Conservation (phyloP, 306 rosid species). For the Cucurbita argyrosperma region DNA sequence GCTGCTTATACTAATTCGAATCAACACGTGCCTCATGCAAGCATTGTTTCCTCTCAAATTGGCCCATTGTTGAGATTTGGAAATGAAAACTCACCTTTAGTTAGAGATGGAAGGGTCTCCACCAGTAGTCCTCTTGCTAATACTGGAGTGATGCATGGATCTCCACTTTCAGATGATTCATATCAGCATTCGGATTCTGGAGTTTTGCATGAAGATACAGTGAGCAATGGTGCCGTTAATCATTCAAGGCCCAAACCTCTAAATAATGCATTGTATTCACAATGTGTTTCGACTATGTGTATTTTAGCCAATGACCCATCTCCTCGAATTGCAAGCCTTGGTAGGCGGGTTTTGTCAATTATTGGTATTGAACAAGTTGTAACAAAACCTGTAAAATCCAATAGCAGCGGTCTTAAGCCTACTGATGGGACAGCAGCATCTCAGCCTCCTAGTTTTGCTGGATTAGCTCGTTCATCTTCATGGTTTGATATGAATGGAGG, state of each 20-base stretch:
- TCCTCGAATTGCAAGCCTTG: conserved; percentile 79
- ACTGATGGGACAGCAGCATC: conserved; percentile 34
- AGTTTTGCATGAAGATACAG: conserved; percentile 56
- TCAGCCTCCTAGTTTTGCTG: conserved; percentile 34
- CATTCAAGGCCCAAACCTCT: conserved; percentile 51
- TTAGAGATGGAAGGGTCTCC: conserved; percentile 68
- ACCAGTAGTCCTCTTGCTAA: conserved; percentile 79
- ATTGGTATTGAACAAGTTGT: conserved; percentile 91
- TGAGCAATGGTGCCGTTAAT: conserved; percentile 64
- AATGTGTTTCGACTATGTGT: conserved; percentile 80
- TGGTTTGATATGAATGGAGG: conserved; percentile 99
- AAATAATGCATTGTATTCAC: conserved; percentile 61
- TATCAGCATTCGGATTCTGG: conserved; percentile 97
- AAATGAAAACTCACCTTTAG: conserved; percentile 41
- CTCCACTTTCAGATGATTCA: conserved; percentile 82
- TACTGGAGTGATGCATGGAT: conserved; percentile 85
- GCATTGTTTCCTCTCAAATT: conserved; percentile 65
- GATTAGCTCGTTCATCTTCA: conserved; percentile 82
- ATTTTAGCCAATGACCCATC: conserved; percentile 95
- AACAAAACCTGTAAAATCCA: conserved; percentile 53
- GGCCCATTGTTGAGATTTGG: conserved; percentile 73
- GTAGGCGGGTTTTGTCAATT: conserved; percentile 74
- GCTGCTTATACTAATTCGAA: conserved; percentile 34
- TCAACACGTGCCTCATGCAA: conserved; percentile 41
- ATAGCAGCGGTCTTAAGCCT: conserved; percentile 23